Percentiles rank a stretch among this genome's conserved stretches.
These are phyloP conservation scores for Nigrospora osmanthi DNA, from an alignment of 2,329 filamentous ascomycete species.

Conservation along the genomic window DNA sequence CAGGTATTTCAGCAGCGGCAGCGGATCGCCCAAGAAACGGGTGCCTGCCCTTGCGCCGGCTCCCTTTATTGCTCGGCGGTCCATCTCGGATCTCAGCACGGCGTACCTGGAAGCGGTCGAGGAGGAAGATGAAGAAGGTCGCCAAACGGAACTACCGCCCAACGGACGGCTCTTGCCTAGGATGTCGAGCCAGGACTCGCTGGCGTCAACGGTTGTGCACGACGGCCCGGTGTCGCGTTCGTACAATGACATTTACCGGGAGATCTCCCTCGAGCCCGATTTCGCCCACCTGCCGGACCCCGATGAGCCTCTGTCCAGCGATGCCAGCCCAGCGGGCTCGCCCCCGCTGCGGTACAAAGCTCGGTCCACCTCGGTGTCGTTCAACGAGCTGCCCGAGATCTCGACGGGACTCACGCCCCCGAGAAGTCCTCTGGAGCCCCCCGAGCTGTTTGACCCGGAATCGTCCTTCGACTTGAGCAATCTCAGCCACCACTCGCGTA, in stretches of 20 bases:
- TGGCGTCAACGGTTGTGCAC: conserved; percentile 30
- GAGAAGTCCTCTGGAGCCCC: conserved; percentile 33
- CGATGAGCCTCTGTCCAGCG: conserved; percentile 21
- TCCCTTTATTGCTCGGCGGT: conserved; percentile 5
- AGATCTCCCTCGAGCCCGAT: conserved; percentile 36
- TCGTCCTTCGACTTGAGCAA: conserved; percentile 26
- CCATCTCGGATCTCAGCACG: conserved; percentile 12
- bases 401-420: conserved; percentile 29
- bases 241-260: conserved; percentile 11
- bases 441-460: conserved; percentile 39
- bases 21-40: too few species aligned
- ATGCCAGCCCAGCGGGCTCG: conserved; percentile 40
- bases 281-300: conserved; percentile 23
- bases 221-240: conserved; percentile 33
- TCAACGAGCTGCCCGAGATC: conserved; percentile 38
- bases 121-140: conserved; percentile 15
- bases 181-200: conserved; percentile 15
- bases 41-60: conserved; percentile 5
- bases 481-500: conserved; percentile 10
- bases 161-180: conserved; percentile 9
- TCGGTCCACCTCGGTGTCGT: conserved; percentile 31
- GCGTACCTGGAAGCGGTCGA: conserved; percentile 22
- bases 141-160: conserved; percentile 15
- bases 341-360: conserved; percentile 31
- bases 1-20: too few species aligned